Evolutionary conservation across 208 protist species (phyloP).

Genomic region (Wallacemonas sp.): DNA sequence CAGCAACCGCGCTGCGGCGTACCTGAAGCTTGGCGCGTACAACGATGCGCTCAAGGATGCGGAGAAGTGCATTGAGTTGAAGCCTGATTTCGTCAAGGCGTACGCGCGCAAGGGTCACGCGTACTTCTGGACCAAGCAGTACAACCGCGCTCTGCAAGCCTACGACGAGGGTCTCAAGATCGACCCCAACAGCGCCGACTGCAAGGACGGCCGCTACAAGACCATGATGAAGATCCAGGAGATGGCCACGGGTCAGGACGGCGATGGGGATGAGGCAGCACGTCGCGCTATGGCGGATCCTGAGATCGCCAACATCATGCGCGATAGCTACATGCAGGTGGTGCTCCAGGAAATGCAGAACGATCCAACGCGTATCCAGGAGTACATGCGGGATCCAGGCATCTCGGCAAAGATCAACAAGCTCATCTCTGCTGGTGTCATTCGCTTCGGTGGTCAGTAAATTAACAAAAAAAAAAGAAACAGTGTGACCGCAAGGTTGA

Average conservation of each 20-base stretch:
- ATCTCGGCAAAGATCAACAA: slow-evolving; percentile 95
- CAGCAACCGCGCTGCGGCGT: slow-evolving; percentile 95
- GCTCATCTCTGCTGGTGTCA: slow-evolving; percentile 95
- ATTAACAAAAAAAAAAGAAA: too few relatives aligned
- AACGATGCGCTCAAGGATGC: slow-evolving; percentile 93
- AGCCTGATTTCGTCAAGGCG: slow-evolving; percentile 95
- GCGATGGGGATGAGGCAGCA: slow-evolving; percentile 87
- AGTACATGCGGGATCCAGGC: slow-evolving; percentile 93
- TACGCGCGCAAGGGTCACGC: slow-evolving; percentile 89
- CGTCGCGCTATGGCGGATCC: slow-evolving; percentile 93
- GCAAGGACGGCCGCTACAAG: slow-evolving; percentile 81
- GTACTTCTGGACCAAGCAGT: slow-evolving; percentile 96
- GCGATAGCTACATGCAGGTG: slow-evolving; percentile 92
- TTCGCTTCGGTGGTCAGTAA: slow-evolving; percentile 75
- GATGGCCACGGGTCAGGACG: slow-evolving; percentile 74
- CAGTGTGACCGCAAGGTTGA: too few relatives aligned
- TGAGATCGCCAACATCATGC: slow-evolving; percentile 94
- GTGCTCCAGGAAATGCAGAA: slow-evolving; percentile 91
- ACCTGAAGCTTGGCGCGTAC: slow-evolving; percentile 96
- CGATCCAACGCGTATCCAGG: slow-evolving; percentile 83
- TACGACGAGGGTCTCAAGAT: slow-evolving; percentile 95
- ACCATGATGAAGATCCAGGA: slow-evolving; percentile 94
- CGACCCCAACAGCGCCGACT: slow-evolving; percentile 91
- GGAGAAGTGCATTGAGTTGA: slow-evolving; percentile 95
- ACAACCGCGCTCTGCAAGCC: slow-evolving; percentile 95